These are phyloP conservation scores for Infundibulicybe gibba DNA, from an alignment of 768 basidiomycete genomes.

Conservation along the genomic window DNA sequence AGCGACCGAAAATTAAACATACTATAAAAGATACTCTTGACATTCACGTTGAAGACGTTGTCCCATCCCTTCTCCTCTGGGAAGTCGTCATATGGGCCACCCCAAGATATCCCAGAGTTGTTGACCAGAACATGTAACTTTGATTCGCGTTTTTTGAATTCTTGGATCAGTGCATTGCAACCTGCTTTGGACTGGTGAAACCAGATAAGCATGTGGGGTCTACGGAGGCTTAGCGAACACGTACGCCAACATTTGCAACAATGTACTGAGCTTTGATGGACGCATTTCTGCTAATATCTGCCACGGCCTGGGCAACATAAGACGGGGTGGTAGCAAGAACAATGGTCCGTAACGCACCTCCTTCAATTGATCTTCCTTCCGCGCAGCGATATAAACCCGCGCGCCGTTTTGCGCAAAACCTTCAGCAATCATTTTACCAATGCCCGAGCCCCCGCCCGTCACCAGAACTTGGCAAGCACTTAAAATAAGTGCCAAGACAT, in stretches of 20 bases:
- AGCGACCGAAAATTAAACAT: conserved; percentile 21
- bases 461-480: conserved; percentile 53
- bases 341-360: conserved; percentile 42
- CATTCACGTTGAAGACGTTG: conserved; percentile 76
- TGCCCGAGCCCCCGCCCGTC: conserved; percentile 81
- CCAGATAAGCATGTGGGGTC: too few species aligned
- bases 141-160: conserved; percentile 64
- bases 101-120: conserved; percentile 82
- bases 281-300: conserved; percentile 56
- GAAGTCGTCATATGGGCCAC: conserved; percentile 61
- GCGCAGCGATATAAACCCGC: conserved; percentile 85
- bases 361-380: conserved; percentile 77
- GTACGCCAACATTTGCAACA: conserved; percentile 67
- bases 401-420: conserved; percentile 85
- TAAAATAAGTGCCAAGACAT: not conserved
- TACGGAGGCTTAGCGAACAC: conserved; percentile 19
- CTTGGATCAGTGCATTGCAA: conserved; percentile 65
- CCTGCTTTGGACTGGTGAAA: conserved; percentile 64
- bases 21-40: conserved; percentile 85
- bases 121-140: conserved; percentile 83
- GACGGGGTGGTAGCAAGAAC: conserved; percentile 1
- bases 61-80: conserved; percentile 89
- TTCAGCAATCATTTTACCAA: conserved; percentile 82
- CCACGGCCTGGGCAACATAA: conserved; percentile 34
- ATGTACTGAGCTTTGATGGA: conserved; percentile 69